phyloP scores from a whole-genome alignment of 768 basidiomycete genomes.

The Lactarius indigo region DNA sequence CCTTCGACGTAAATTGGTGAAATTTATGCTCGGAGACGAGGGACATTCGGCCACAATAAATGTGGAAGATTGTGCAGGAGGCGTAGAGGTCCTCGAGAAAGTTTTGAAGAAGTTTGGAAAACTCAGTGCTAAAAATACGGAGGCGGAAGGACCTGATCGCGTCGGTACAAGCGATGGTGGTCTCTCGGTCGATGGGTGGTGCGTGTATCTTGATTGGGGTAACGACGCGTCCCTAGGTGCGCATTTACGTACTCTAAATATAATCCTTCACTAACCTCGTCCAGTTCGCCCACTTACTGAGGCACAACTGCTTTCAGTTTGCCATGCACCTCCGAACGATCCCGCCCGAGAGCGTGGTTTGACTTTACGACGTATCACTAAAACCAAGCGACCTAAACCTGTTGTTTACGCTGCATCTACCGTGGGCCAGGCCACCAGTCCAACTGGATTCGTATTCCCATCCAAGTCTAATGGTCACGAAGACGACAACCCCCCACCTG shows the following conservation, averaged over 20 bases:
- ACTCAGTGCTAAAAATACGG: conserved; percentile 41
- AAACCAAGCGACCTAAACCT: conserved; percentile 40
- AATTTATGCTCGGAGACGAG: conserved; percentile 83
- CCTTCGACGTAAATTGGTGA: conserved; percentile 78
- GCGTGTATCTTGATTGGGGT: conserved; percentile 67
- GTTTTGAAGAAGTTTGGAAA: conserved; percentile 91
- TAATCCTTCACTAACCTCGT: conserved; percentile 8
- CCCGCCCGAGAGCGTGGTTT: conserved; percentile 78
- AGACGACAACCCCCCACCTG: conserved; percentile 31
- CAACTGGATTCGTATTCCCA: conserved; percentile 34
- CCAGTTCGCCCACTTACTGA: conserved; percentile 76
- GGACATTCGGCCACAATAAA: conserved; percentile 72
- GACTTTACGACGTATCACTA: conserved; percentile 57
- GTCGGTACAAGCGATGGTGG: conserved; percentile 71
- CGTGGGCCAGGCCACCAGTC: conserved; percentile 30
- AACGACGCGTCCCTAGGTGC: conserved; percentile 49
- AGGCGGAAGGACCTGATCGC: conserved; percentile 45
- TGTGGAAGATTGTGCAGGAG: conserved; percentile 73
- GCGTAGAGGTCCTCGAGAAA: conserved; percentile 82
- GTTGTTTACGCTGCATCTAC: conserved; percentile 39
- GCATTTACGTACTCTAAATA: conserved; percentile 28
- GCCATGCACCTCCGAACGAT: conserved; percentile 74
- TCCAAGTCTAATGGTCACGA: conserved; percentile 35
- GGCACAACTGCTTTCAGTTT: conserved; percentile 75
- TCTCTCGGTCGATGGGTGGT: conserved; percentile 86